A percentile compares a stretch with the other conserved stretches of the same genome.
Conservation (phyloP, 768 basidiomycete species). For the Tulasnella sp. region DNA sequence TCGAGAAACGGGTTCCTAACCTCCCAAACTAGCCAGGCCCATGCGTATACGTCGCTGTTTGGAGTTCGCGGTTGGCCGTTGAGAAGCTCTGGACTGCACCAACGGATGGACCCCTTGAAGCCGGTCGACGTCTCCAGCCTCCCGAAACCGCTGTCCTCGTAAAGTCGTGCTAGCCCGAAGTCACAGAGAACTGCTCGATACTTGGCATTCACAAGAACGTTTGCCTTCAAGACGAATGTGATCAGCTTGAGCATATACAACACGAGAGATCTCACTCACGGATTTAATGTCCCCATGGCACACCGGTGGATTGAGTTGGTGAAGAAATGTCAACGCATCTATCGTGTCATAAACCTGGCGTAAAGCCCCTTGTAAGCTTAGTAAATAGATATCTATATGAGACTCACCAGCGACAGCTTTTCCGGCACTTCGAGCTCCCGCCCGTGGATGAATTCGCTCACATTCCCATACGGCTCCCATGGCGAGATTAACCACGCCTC, state of each 20-base stretch:
- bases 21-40: background rate
- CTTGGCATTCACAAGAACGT: background rate
- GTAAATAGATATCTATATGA: background rate
- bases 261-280: background rate
- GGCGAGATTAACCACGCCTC: background rate
- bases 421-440: background rate
- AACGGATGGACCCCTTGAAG: slow-evolving; percentile 5
- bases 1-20: background rate
- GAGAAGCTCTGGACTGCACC: slow-evolving; percentile 3
- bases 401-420: background rate
- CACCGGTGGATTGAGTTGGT: background rate
- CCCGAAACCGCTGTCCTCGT: background rate
- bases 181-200: background rate
- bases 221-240: background rate
- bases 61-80: background rate
- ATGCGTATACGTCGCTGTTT: background rate
- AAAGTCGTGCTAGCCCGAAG: background rate
- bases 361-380: background rate
- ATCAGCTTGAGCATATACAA: background rate
- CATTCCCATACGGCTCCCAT: background rate
- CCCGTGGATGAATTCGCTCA: background rate
- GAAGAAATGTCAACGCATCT: background rate
- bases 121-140: background rate
- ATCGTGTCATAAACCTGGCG: background rate
- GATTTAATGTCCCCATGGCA: background rate